Conservation (phyloP, 202 grass and related monocot genomes). For the Sporobolus alterniflorus region DNA sequence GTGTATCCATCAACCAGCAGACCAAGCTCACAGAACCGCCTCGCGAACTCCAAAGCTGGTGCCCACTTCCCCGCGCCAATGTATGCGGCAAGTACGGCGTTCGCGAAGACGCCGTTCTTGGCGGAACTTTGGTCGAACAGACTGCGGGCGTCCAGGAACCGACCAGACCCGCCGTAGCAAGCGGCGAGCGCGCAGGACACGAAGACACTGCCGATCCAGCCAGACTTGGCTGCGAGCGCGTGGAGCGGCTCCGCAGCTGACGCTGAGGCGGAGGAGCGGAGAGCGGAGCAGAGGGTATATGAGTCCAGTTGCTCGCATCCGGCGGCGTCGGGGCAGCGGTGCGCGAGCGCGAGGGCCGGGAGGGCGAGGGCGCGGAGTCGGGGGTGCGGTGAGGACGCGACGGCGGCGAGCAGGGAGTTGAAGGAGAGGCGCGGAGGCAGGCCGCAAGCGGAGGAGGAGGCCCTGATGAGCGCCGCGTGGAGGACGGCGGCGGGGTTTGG, state of each 20-base stretch:
- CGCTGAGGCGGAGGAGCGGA: conserved; percentile 37
- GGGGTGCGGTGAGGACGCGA: conserved; percentile 32
- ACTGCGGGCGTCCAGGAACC: conserved; percentile 35
- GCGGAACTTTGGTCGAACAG: conserved; percentile 62
- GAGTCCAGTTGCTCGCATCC: conserved; percentile 47
- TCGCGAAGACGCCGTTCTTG: conserved; percentile 59
- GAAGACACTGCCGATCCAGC: conserved; percentile 63
- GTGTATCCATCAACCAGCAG: conserved; percentile 44
- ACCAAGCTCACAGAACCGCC: conserved; percentile 34
- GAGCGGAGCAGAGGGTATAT: conserved; percentile 62
- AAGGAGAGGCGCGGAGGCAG: conserved; percentile 43
- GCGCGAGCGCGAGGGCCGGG: conserved; percentile 51
- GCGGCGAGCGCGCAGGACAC: conserved; percentile 61
- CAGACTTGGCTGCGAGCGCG: conserved; percentile 44
- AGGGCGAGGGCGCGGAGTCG: conserved; percentile 45
- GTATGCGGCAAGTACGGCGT: conserved; percentile 50
- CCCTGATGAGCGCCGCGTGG: conserved; percentile 46
- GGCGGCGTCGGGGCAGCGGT: conserved; percentile 4
- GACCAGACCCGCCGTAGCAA: conserved; percentile 42
- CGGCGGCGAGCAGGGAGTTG: conserved; percentile 53
- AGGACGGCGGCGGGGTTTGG: conserved; percentile 46
- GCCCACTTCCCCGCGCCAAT: conserved; percentile 37
- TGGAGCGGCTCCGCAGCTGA: conserved; percentile 35
- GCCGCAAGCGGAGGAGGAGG: conserved; percentile 16
- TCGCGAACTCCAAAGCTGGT: conserved; percentile 24